Percentiles rank a stretch among this genome's conserved stretches.
Evolutionary conservation across 2,329 filamentous ascomycete species (phyloP).

Genomic region (Fusarium praegraminearum): DNA sequence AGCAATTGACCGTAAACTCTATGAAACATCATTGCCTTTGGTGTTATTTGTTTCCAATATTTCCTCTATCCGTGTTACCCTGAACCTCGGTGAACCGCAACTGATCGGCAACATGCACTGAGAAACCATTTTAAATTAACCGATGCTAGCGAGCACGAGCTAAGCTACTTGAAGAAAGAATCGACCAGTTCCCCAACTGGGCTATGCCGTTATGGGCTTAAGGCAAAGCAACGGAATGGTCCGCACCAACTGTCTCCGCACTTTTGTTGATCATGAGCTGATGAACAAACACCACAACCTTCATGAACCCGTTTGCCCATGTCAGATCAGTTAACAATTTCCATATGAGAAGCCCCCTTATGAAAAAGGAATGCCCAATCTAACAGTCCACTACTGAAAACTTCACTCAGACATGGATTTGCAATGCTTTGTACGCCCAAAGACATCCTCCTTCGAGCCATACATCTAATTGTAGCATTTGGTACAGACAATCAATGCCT

Average conservation of each 20-base stretch:
- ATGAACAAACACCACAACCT: not conserved
- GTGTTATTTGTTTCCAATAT: too few relatives aligned
- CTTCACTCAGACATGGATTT: not conserved
- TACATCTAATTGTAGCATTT: not conserved
- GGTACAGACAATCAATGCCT: constrained; percentile 13
- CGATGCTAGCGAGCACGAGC: not conserved
- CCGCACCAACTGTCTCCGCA: constrained; percentile 9
- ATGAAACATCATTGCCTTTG: too few relatives aligned
- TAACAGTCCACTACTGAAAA: not conserved
- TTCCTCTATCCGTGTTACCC: too few relatives aligned
- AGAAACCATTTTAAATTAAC: not conserved
- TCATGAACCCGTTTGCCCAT: not conserved
- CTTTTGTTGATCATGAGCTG: not conserved
- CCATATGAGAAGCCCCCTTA: too few relatives aligned
- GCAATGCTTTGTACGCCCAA: constrained; percentile 6
- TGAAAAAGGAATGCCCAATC: not conserved
- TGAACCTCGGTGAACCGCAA: too few relatives aligned
- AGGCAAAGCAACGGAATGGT: constrained; percentile 6
- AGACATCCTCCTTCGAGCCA: too few relatives aligned
- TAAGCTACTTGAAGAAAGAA: not conserved
- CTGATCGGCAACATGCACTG: not conserved
- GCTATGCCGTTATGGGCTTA: not conserved
- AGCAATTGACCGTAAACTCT: too few relatives aligned
- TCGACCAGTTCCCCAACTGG: not conserved
- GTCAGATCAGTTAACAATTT: too few relatives aligned